Evolutionary conservation across 2,329 filamentous ascomycete species (phyloP).

Genomic region (Pestalotiopsis sp.): DNA sequence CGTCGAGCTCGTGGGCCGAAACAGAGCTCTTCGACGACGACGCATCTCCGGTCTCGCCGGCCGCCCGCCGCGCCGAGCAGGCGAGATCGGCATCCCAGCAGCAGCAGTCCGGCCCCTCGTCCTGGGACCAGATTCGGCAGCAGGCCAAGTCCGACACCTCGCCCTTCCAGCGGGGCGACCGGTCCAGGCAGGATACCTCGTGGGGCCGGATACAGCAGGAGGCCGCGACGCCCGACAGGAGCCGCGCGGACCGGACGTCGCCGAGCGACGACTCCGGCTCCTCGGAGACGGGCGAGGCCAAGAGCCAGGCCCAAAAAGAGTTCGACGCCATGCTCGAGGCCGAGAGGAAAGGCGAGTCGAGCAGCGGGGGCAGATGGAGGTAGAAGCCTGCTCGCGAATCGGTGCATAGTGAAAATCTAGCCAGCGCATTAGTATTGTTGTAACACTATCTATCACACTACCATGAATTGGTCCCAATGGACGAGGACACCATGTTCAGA

Average conservation of each 20-base stretch:
- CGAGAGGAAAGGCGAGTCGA: slow-evolving; percentile 29
- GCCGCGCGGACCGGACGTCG: slow-evolving; percentile 16
- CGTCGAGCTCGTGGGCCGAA: slow-evolving; percentile 15
- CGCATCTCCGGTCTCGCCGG: slow-evolving; percentile 43
- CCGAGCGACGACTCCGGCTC: slow-evolving; percentile 36
- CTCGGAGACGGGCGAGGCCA: slow-evolving; percentile 38
- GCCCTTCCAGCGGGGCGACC: slow-evolving; percentile 26
- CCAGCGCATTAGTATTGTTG: not conserved
- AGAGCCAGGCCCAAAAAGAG: slow-evolving; percentile 50
- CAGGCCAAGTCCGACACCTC: slow-evolving; percentile 26
- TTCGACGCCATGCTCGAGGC: slow-evolving; percentile 52
- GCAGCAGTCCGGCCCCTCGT: slow-evolving; percentile 29
- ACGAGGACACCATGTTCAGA: not conserved
- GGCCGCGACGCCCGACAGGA: slow-evolving; percentile 19
- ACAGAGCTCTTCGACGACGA: slow-evolving; percentile 32
- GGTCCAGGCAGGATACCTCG: slow-evolving; percentile 26
- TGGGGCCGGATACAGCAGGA: slow-evolving; percentile 30
- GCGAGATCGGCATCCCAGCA: slow-evolving; percentile 15
- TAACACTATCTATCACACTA: not conserved
- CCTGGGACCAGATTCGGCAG: slow-evolving; percentile 49
- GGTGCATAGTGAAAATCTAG: not conserved
- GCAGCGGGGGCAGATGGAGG: not conserved
- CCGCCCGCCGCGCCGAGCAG: slow-evolving; percentile 23
- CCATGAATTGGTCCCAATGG: not conserved
- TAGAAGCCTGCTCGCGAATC: not conserved